Evolutionary conservation across 371 early-diverging fungal species (phyloP), one percentile per base, ranked within the genome.

Genomic region (Mortierella sp.): DNA sequence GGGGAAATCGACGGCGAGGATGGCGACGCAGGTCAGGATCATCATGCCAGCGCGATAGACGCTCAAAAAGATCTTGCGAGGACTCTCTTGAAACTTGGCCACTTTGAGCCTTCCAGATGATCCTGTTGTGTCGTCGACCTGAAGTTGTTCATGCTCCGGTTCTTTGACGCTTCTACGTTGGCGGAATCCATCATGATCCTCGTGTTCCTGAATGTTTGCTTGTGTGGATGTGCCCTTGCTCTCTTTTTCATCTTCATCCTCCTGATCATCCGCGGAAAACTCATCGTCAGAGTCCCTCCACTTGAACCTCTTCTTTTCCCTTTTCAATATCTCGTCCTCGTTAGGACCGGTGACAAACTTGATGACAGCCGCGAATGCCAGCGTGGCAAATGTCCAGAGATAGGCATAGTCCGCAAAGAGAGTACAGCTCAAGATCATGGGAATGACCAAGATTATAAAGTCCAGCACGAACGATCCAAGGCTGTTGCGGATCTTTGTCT

Each of bases 1-100:
- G n/a, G 86, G 85, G 74, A 98, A 98, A 80, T 98, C 98, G 2
- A 98, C 98, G 0, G 97, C 98, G 16, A 98, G 83, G 55, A 98
- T 98, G 13, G 84, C 86, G 37, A 86, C 88, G 78, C 90, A 96
- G 39, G 90, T 94, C 50, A 90, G 50, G 71, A 91, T 72, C 95
- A 91, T 90, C 83, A 93, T 82, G 25, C 86, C 88, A 9, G 90
- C 89, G 9, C 94, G 88, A 77, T 92, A 94, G 0, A 87, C 87
- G 25, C 88, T 91, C 67, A 94, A 68, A 69, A 82, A 85, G 28
- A 81, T 60, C 60, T 85, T 76, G 58, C 61, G 76, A 13, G 69
- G 65, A 45, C 49, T 63, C 27, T 63, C 64, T 2, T 44, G 52
- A 9, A 27, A 37, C 22, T 56, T 67, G 9, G 64, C 16, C 70